These are phyloP conservation scores for Cryptomeria japonica DNA, from an alignment of 75 land plant genomes.

Conservation along the genomic window DNA sequence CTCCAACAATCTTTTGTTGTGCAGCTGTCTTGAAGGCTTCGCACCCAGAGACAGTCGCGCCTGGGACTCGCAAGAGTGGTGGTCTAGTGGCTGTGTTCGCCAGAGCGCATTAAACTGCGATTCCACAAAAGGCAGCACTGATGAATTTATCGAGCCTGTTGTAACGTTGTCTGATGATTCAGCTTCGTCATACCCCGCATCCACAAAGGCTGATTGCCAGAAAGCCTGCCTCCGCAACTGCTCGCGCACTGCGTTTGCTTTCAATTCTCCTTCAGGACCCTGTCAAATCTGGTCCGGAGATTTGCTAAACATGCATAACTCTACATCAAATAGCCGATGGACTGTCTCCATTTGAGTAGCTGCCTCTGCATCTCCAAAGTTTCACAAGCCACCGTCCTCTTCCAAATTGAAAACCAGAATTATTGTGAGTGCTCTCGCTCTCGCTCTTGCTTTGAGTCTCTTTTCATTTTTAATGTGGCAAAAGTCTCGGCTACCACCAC, in stretches of 20 bases:
- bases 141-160: no score
- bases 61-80: conserved; percentile 14
- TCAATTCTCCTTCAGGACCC: neutral
- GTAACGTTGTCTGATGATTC: neutral
- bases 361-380: no score
- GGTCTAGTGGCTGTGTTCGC: conserved; percentile 30
- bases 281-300: conserved; percentile 17
- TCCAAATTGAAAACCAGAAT: no score
- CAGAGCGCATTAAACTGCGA: conserved; percentile 11
- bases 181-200: neutral
- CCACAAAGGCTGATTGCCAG: neutral
- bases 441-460: no score
- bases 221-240: conserved; percentile 17
- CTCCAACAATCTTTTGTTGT: neutral
- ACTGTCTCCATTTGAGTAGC: no score
- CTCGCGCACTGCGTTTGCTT: conserved; percentile 8
- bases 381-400: no score
- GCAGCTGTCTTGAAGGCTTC: conserved; percentile 40
- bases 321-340: no score
- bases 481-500: no score
- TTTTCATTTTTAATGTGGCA: no score
- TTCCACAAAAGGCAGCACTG: no score
- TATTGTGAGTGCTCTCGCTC: no score
- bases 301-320: neutral
- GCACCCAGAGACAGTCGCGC: neutral